Percentiles rank a stretch among this genome's conserved stretches.
These are phyloP conservation scores for Aspergillus piperis DNA, from an alignment of 2,329 filamentous ascomycete species.

Conservation along the genomic window DNA sequence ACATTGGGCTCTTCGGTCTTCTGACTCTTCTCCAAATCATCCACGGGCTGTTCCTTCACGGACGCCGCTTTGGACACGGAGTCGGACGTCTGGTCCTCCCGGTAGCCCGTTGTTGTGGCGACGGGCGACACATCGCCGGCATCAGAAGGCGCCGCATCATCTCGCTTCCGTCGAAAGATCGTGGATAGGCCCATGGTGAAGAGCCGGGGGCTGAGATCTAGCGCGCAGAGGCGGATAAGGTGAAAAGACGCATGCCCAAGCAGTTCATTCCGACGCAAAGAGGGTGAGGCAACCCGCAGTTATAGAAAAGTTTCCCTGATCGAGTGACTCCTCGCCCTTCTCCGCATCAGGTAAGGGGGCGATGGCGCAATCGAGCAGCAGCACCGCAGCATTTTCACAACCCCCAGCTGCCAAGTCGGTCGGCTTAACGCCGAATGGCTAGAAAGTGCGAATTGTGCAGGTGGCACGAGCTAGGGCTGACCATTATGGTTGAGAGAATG, in stretches of 20 bases:
- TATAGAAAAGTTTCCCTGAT: background rate
- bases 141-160: background rate
- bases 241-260: background rate
- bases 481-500: background rate
- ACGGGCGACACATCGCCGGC: background rate
- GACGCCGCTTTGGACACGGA: background rate
- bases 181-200: conserved; percentile 8
- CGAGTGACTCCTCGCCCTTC: background rate
- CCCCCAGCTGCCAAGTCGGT: background rate
- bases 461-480: background rate
- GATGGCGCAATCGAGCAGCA: conserved; percentile 2
- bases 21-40: conserved; percentile 23
- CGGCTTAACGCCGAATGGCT: background rate
- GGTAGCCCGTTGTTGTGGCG: background rate
- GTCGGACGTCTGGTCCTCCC: background rate
- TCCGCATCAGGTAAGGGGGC: background rate
- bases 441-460: background rate
- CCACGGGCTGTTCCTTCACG: conserved; percentile 1
- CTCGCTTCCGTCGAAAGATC: conserved; percentile 1
- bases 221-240: background rate
- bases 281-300: background rate
- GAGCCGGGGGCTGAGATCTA: background rate
- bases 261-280: background rate
- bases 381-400: background rate
- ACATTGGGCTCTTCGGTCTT: conserved; percentile 2